Evolutionary conservation across 129 eudicot species (phyloP), one percentile per base, ranked within the genome.

Genomic region (Apium graveolens): DNA sequence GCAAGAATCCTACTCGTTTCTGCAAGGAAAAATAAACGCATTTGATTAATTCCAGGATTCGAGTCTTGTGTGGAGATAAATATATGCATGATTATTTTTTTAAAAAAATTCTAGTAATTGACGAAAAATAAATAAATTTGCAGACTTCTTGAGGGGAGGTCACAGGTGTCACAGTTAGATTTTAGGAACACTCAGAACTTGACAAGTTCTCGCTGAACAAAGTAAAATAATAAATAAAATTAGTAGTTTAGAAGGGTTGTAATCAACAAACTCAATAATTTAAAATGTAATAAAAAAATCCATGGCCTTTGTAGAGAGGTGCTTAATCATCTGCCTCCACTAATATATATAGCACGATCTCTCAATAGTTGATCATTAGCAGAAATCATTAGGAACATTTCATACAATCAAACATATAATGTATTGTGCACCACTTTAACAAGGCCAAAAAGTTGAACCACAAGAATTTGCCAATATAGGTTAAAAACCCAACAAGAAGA

Each of bases 1-100:
- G 89, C 82, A 86, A 26, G 77, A 86, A 86, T 27, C 89, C 89
- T 38, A 86, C 89, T 35, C 89, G 80, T 71, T 81, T 86, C 89
- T 86, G 87, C 85, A 17, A 44, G 41, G 68, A 60, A 27, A 11
- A 70, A 12, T 20, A 34, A 70, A 70, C 44, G 41, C 49, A 2
- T 73, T 71, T 42, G 45, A 34, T 37, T 70, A 72, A 10, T 39
- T 69, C 38, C 11, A 35, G 24, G 4, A 32, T 13, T 69, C 38
- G 38, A 66, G 2, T 12, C 0, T 32, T 29, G 45, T 29, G 45
- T 0, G 12, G 5, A 29, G 70, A 12, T 4, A 21, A 55, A 55
- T 24, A 0, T 55, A 53, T 53, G 4, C 27, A 10, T 53, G 63
- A 53, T 21, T 53, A 20, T 53, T 46, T 53, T n/a, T n/a, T n/a